A percentile compares a stretch with the other conserved stretches of the same genome.
Conservation (phyloP, 805 yeast species). For the Yarrowia osloensis region DNA sequence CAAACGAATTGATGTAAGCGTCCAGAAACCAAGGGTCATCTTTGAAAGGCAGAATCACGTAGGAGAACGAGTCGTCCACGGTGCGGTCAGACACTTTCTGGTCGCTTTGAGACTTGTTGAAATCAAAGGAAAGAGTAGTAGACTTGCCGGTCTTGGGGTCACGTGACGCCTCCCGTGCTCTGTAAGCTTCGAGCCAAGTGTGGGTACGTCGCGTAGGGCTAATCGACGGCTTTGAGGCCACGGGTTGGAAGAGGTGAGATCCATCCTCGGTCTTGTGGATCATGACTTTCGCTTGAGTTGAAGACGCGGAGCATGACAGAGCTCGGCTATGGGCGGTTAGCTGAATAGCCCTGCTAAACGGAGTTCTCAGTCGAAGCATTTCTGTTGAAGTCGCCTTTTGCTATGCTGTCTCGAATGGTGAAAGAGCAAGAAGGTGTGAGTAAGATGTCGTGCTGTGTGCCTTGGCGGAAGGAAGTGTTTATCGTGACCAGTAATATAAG, state of each 20-base stretch:
- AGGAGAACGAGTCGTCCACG: slow-evolving; percentile 63
- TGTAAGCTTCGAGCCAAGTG: slow-evolving; percentile 86
- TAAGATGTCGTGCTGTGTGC: not conserved
- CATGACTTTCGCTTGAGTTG: slow-evolving; percentile 14
- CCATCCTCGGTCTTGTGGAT: slow-evolving; percentile 20
- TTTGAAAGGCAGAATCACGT: slow-evolving; percentile 68
- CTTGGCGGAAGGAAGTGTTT: not conserved
- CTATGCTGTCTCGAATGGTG: no score
- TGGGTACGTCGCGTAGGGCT: slow-evolving; percentile 51
- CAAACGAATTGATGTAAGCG: slow-evolving; percentile 84
- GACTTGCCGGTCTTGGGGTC: slow-evolving; percentile 55
- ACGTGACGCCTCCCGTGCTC: slow-evolving; percentile 76
- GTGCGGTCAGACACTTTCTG: slow-evolving; percentile 72
- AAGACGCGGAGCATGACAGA: not conserved
- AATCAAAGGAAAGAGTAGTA: slow-evolving; percentile 40
- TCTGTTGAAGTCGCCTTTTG: not conserved
- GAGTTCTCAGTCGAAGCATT: slow-evolving; percentile 1
- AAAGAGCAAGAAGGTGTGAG: no score
- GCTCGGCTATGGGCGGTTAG: slow-evolving; percentile 11
- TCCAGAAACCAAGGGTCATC: slow-evolving; percentile 82
- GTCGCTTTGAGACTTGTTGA: slow-evolving; percentile 60
- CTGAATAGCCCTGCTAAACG: not conserved
- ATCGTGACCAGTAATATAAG: not conserved
- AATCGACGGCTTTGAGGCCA: slow-evolving; percentile 39
- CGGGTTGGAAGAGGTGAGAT: slow-evolving; percentile 41